These are phyloP conservation scores for Penicillium dipodomyicola DNA, from an alignment of 495 filamentous ascomycete species.

Conservation along the genomic window DNA sequence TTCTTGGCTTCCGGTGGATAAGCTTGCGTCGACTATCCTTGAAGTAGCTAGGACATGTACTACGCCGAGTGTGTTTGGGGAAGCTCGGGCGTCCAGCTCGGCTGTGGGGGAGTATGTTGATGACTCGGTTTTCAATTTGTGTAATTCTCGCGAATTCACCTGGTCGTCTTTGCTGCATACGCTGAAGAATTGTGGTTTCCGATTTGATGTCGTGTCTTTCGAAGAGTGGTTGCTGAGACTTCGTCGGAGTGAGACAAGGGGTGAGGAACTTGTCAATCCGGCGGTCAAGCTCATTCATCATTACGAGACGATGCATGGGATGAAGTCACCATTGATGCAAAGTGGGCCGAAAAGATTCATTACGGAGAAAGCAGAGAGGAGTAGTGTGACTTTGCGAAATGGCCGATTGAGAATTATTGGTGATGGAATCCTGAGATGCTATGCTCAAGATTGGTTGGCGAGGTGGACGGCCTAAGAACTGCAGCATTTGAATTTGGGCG, in stretches of 20 bases:
- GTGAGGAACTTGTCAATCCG: constrained; percentile 50
- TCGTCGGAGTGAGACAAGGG: constrained; percentile 42
- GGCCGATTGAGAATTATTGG: constrained; percentile 35
- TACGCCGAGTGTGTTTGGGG: background rate
- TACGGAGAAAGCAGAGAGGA: constrained; percentile 37
- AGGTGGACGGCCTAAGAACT: constrained; percentile 26
- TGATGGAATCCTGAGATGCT: constrained; percentile 37
- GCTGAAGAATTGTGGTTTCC: constrained; percentile 39
- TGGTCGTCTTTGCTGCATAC: constrained; percentile 53
- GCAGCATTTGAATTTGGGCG: background rate
- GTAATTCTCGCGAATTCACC: constrained; percentile 48
- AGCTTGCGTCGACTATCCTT: constrained; percentile 44
- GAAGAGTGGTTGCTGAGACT: constrained; percentile 51
- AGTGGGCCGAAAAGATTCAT: constrained; percentile 21
- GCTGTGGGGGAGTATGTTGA: constrained; percentile 12
- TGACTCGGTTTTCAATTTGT: constrained; percentile 52
- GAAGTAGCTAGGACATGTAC: constrained; percentile 44
- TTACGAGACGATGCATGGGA: constrained; percentile 41
- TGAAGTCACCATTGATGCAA: background rate
- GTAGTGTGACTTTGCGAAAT: constrained; percentile 37
- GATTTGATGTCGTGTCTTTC: constrained; percentile 48
- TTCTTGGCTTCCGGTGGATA: constrained; percentile 59
- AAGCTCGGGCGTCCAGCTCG: background rate
- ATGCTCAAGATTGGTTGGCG: constrained; percentile 37
- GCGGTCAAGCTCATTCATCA: constrained; percentile 60